Base-by-base conservation (phyloP, 192 early-diverging fungal genomes). In the Hyaloraphidium curvatum region DNA sequence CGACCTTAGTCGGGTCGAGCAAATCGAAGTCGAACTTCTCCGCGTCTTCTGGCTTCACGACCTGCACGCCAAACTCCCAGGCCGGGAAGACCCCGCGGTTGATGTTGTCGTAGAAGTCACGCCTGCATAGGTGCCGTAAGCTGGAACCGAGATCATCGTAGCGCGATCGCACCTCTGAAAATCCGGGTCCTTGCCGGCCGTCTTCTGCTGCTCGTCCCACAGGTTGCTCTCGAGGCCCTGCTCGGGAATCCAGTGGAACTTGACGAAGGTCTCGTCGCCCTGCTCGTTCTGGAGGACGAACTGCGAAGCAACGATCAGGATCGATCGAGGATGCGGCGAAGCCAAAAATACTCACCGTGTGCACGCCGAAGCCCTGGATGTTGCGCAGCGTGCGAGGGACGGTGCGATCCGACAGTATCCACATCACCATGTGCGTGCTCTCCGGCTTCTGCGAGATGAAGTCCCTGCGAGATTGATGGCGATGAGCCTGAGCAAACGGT, bases 181-280 rank as follows among this genome's bases (percentile, higher is more conserved):
- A 65, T 89, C 84, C 29, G 87, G 84, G 56, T 87, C 72, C 39
- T 62, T 59, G 26, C 71, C 68, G 37, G 69, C 70, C 19, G 83
- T 53, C 30, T 67, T 55, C 28, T 55, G 62, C 51, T 85, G 74
- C 40, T 72, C 76, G 30, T 64, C 70, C 22, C 62, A 61, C 23
- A 79, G 58, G 72, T 77, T 81, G 70, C n/a, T 7, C n/a, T 7
- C 33, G n/a, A 37, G 33, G 28, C 87, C 87, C 59, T 80, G 78
- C 59, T 82, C 69, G 50, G 83, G 80, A 59, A 73, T 79, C 69
- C 77, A 84, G 69, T 89, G 86, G 78, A 82, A 85, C 71, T 89
- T 89, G 71, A 84, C 84, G 48, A 83, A 83, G 28, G 67, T 65
- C 64, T 65, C 70, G 29, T 75, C 63, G 30, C 84, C 86, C 27